Conservation (phyloP, 305 asterid genomes). For the Fraxinus baroniana region DNA sequence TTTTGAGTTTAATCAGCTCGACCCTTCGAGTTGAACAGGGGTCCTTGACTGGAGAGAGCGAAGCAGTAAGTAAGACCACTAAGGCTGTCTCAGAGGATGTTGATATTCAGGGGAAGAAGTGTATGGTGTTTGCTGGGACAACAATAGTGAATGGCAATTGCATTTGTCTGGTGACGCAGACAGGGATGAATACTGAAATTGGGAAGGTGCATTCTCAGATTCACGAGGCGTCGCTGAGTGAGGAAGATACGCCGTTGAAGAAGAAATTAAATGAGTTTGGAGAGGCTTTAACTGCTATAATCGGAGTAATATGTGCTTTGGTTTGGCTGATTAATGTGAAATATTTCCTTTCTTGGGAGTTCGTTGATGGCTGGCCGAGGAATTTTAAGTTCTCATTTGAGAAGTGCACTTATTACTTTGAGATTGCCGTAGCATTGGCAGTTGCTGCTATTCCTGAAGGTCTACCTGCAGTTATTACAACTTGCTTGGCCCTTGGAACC, state of each 20-base stretch:
- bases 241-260: constrained; percentile 95
- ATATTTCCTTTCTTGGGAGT: constrained; percentile 93
- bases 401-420: constrained; percentile 98
- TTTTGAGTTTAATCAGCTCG: constrained; percentile 78
- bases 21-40: constrained; percentile 90
- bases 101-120: constrained; percentile 93
- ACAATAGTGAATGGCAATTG: constrained; percentile 93
- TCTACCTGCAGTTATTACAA: constrained; percentile 96
- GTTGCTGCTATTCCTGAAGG: constrained; percentile 95
- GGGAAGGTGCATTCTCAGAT: constrained; percentile 93
- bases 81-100: constrained; percentile 76
- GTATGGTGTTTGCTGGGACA: constrained; percentile 98
- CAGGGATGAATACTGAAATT: constrained; percentile 88
- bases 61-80: constrained; percentile 82
- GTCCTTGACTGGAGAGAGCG: constrained; percentile 96
- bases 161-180: constrained; percentile 79
- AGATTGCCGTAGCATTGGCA: constrained; percentile 97
- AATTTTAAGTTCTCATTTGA: constrained; percentile 93
- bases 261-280: constrained; percentile 98
- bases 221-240: constrained; percentile 83
- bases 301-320: constrained; percentile 73
- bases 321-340: constrained; percentile 96
- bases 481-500: constrained; percentile 97
- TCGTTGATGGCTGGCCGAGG: constrained; percentile 87
- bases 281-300: constrained; percentile 77